Base-by-base conservation (phyloP, 495 filamentous ascomycete species). In the Letharia lupina region DNA sequence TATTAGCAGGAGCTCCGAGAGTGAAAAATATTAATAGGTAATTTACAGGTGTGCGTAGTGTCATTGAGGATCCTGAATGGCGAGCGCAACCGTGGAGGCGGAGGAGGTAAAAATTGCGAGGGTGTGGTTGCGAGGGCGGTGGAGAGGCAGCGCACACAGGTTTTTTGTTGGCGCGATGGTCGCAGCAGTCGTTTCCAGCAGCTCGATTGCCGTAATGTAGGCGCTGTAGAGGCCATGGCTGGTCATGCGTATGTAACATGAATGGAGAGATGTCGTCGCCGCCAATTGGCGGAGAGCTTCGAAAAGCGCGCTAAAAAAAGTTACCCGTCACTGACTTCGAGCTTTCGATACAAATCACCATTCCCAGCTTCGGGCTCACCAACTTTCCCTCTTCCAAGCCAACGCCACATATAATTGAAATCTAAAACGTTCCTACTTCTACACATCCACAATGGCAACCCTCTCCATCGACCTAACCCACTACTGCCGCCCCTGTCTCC, bases 181-280 rank as follows among this genome's bases (percentile, higher is more conserved):
- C 82, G 80, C 15, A 86, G 71, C 67, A 83, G 73, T 33, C 83
- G 78, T 76, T 86, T 86, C 76, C 87, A 84, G 78, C 84, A 85
- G 83, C 82, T 81, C 79, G 88, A 77, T 66, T 83, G 87, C 85
- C 85, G 85, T 75, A 85, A 73, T 64, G 82, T 48, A 15, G 63
- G 63, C 16, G 63, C 41, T 28, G 42, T 23, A 31, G 76, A 78
- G 73, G 87, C 86, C 88, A 90, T 90, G 62, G 70, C 58, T 61
- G 65, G 47, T 10, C 48, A 64, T 31, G 41, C 28, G 58, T 56
- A 2, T 31, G 18, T 39, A 59, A 57, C 10, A 18, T 18, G 18
- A 1, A 9, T 6, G 18, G n/a, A 47, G 42, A 48, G 31, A 65
- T 16, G 50, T 47, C 41, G 28, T 47, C 28, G 63, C 31, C 40